Conservation (phyloP, 1,139 yeast genomes). For the Geotrichum cucujoidarum region DNA sequence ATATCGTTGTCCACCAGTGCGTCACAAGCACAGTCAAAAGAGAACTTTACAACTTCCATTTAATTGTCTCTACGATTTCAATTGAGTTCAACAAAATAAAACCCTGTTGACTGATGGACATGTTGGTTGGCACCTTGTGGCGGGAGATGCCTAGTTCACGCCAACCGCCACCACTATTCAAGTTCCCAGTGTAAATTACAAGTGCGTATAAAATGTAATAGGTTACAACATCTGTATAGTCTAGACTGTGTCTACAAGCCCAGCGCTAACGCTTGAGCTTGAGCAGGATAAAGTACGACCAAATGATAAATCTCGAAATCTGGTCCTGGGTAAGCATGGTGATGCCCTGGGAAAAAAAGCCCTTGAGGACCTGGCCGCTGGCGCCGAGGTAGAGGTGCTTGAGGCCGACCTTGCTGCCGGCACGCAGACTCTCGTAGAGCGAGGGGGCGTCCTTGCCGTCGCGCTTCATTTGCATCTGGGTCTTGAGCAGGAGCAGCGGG, state of each 20-base stretch:
- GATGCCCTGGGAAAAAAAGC: conserved; percentile 37
- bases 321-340: conserved; percentile 38
- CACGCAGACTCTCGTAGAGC: conserved; percentile 51
- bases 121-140: too few relatives aligned
- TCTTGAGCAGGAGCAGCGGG: conserved; percentile 49
- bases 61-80: too few relatives aligned
- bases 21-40: too few relatives aligned
- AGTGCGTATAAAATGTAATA: too few relatives aligned
- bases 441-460: conserved; percentile 32
- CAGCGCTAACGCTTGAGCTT: conserved; percentile 8
- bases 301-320: conserved; percentile 31
- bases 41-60: too few relatives aligned
- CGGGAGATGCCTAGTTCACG: too few relatives aligned
- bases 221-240: too few relatives aligned
- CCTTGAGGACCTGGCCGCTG: conserved; percentile 35
- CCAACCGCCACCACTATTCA: too few relatives aligned
- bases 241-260: not conserved
- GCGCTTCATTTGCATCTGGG: conserved; percentile 69
- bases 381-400: conserved; percentile 66
- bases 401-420: conserved; percentile 57
- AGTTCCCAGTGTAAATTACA: too few relatives aligned
- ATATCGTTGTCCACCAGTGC: too few relatives aligned
- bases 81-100: too few relatives aligned
- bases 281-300: conserved; percentile 24
- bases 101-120: too few relatives aligned